phyloP scores from a whole-genome alignment of 495 filamentous ascomycete species.

The Bathelium albidoporum region DNA sequence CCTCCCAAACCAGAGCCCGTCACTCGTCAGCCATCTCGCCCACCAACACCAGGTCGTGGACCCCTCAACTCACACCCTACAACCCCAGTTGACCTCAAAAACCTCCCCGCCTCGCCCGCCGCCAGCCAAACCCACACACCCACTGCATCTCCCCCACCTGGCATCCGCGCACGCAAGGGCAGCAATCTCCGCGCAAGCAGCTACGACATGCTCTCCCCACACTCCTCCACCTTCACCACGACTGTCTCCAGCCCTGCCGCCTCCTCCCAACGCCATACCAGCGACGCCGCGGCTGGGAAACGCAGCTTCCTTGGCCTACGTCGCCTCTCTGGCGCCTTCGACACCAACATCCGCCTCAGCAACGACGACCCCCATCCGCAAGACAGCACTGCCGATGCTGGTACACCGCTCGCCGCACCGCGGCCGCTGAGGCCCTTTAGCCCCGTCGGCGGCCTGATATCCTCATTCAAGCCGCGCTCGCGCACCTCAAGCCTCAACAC shows the following conservation, averaged over 20 bases:
- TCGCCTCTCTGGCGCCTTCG: not conserved
- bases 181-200: not conserved
- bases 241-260: not conserved
- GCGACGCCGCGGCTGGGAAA: not conserved
- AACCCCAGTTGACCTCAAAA: slow-evolving; percentile 15
- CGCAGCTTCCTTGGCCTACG: not conserved
- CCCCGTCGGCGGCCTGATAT: not conserved
- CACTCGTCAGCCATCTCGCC: slow-evolving; percentile 12
- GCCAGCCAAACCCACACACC: not conserved
- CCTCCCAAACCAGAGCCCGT: slow-evolving; percentile 15
- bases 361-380: not conserved
- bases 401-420: not conserved
- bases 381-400: not conserved
- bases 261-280: not conserved
- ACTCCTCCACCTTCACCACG: not conserved
- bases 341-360: slow-evolving; percentile 1
- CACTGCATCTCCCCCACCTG: not conserved
- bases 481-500: not conserved
- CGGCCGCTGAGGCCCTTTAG: not conserved
- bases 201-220: not conserved
- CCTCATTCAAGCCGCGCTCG: not conserved
- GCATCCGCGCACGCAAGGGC: not conserved
- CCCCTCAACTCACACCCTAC: slow-evolving; percentile 34
- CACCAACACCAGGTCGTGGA: slow-evolving; percentile 30
- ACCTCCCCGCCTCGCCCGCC: not conserved